Percentiles rank a stretch among this genome's conserved stretches.
Evolutionary conservation across 2,329 filamentous ascomycete species (phyloP).

Genomic region (Microsporum ferrugineum): DNA sequence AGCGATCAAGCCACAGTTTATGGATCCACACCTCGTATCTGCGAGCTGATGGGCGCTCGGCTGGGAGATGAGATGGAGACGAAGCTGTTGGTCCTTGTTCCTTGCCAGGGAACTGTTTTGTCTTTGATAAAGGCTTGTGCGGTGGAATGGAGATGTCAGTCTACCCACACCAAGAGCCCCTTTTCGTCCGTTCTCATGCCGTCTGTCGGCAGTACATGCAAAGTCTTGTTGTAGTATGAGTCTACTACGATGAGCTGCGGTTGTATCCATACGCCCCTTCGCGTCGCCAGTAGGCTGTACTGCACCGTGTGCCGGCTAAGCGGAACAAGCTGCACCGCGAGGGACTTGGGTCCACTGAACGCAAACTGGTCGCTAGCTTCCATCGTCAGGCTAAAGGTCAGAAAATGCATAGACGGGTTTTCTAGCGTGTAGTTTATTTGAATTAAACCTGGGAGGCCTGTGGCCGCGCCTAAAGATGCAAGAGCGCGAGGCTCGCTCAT

Average conservation of each 20-base stretch:
- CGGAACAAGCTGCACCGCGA: constrained; percentile 68
- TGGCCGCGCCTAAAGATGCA: constrained; percentile 32
- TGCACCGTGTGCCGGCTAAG: constrained; percentile 62
- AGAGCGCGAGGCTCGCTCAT: constrained; percentile 80
- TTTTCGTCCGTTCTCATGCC: constrained; percentile 50
- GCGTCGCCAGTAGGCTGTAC: constrained; percentile 61
- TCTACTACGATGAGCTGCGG: constrained; percentile 70
- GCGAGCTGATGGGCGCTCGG: neutral
- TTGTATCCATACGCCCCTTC: constrained; percentile 53
- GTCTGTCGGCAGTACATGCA: constrained; percentile 69
- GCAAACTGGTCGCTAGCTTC: constrained; percentile 87
- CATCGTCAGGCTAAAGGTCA: constrained; percentile 87
- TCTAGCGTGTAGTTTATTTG: constrained; percentile 63
- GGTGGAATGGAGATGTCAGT: constrained; percentile 12
- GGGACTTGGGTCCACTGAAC: constrained; percentile 78
- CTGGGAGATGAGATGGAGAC: neutral
- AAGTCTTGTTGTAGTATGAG: constrained; percentile 83
- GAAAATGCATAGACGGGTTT: constrained; percentile 86
- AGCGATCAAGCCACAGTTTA: neutral
- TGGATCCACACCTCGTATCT: neutral
- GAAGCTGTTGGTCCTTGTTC: too few relatives aligned
- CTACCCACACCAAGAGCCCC: constrained; percentile 36
- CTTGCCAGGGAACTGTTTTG: neutral
- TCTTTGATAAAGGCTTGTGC: neutral
- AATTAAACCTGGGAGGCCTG: constrained; percentile 24